Base-by-base conservation (phyloP, 257 asterid genomes). In the Ilex aquifolium region DNA sequence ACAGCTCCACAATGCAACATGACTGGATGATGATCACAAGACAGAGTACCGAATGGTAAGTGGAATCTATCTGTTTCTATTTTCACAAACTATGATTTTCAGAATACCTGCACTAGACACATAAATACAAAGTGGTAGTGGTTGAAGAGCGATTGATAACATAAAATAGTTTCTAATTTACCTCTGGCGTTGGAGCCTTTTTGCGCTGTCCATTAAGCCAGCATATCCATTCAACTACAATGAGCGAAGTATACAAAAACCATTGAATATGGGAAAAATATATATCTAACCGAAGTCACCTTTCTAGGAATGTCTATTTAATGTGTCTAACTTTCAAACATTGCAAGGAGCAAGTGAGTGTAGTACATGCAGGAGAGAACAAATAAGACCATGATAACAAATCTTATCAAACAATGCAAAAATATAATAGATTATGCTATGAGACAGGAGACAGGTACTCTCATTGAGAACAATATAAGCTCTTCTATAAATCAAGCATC, bases 141-240 rank as follows among this genome's bases (percentile, higher is more conserved):
- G 42, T 36, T 36, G 7, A 36, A 36, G 42, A 36, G 42, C 8
- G 42, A 36, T 36, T 36, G 42, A 36, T 4, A 36, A 57, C 29
- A 54, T 31, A 15, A 42, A 31, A 60, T 59, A 61, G 40, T 8
- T 46, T 36, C 21, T 59, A 42, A 17, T 61, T 44, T 77, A 90
- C 97, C 97, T 91, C 95, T n/a, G 82, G 85, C 7, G 96, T 87
- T 52, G 96, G 99, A 79, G 95, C 92, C 60, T 40, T 78, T 75
- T 78, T 90, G 10, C 99, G 95, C 70, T 93, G 97, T 73, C 99
- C 99, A 77, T 87, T 93, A 73, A 93, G 78, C 99, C 99, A 93
- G 72, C 96, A 87, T 65, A 90, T 93, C 99, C 99, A 93, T 81
- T 93, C 99, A 80, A 93, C 99, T 91, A 82, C 66, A 78, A 55